Evolutionary conservation across 768 basidiomycete genomes (phyloP).

Genomic region (Panus rudis): DNA sequence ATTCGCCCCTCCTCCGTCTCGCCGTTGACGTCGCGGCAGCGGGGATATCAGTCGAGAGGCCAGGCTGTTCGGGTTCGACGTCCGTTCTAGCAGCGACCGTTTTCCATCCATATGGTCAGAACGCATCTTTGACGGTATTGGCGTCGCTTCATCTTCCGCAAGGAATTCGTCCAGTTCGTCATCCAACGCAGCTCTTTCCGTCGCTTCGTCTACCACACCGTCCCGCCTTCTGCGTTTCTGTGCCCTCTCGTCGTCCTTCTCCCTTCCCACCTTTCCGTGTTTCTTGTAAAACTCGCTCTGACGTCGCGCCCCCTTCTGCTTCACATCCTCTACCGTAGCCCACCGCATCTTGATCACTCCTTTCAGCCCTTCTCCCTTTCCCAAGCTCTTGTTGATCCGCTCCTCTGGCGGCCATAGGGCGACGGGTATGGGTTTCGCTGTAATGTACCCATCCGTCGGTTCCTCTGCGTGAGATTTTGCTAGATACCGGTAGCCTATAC

Average conservation of each 20-base stretch:
- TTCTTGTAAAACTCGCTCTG: slow-evolving; percentile 76
- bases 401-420: slow-evolving; percentile 77
- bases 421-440: slow-evolving; percentile 64
- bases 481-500: slow-evolving; percentile 41
- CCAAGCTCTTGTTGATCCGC: slow-evolving; percentile 65
- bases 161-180: slow-evolving; percentile 67
- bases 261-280: slow-evolving; percentile 68
- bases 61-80: slow-evolving; percentile 39
- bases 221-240: slow-evolving; percentile 30
- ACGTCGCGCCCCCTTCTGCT: slow-evolving; percentile 65
- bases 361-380: slow-evolving; percentile 60
- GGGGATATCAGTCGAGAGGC: slow-evolving; percentile 41
- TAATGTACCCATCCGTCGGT: slow-evolving; percentile 45
- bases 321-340: slow-evolving; percentile 66
- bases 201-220: slow-evolving; percentile 29
- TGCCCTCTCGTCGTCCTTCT: slow-evolving; percentile 23
- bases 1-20: slow-evolving; percentile 17
- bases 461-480: slow-evolving; percentile 46
- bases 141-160: slow-evolving; percentile 31
- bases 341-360: slow-evolving; percentile 68
- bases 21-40: slow-evolving; percentile 35
- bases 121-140: slow-evolving; percentile 60
- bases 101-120: slow-evolving; percentile 57
- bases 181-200: slow-evolving; percentile 42
- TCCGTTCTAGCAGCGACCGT: slow-evolving; percentile 52